phyloP scores from a whole-genome alignment of 768 basidiomycete species.

The Podaxis sp. region DNA sequence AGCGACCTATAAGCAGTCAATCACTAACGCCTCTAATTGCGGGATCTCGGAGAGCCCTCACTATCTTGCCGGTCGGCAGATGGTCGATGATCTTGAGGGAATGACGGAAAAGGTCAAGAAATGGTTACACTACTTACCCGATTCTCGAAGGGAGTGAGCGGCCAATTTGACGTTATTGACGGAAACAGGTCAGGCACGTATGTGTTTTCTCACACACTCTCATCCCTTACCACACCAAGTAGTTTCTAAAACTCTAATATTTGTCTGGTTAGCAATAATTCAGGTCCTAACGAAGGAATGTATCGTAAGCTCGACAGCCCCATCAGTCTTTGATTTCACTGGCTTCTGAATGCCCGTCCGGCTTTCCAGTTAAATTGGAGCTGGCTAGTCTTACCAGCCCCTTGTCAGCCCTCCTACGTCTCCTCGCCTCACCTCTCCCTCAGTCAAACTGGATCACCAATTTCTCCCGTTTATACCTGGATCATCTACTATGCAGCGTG shows the following conservation, averaged over 20 bases:
- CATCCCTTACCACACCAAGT: constrained; percentile 36
- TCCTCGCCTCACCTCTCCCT: constrained; percentile 18
- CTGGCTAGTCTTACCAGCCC: constrained; percentile 23
- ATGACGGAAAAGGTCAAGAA: constrained; percentile 13
- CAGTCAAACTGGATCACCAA: constrained; percentile 13
- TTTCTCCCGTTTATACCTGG: constrained; percentile 13
- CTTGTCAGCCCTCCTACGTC: constrained; percentile 23
- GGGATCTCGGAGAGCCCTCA: constrained; percentile 1
- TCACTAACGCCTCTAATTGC: background rate
- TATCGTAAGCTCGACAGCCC: constrained; percentile 40
- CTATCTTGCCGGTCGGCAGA: constrained; percentile 15
- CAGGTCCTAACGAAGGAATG: constrained; percentile 29
- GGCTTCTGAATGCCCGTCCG: constrained; percentile 29
- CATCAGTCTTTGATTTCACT: constrained; percentile 40
- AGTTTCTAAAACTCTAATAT: constrained; percentile 53
- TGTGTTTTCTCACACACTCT: constrained; percentile 30
- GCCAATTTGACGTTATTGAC: constrained; percentile 16
- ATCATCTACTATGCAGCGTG: constrained; percentile 41
- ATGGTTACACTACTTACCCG: constrained; percentile 7
- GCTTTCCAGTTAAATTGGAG: constrained; percentile 33
- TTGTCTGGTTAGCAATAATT: constrained; percentile 30
- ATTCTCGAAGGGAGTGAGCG: constrained; percentile 15
- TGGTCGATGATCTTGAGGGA: background rate
- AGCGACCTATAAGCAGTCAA: constrained; percentile 2
- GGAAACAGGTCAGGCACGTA: constrained; percentile 27